These are phyloP conservation scores for Lotus japonicus DNA, from an alignment of 306 rosid genomes.

Conservation along the genomic window DNA sequence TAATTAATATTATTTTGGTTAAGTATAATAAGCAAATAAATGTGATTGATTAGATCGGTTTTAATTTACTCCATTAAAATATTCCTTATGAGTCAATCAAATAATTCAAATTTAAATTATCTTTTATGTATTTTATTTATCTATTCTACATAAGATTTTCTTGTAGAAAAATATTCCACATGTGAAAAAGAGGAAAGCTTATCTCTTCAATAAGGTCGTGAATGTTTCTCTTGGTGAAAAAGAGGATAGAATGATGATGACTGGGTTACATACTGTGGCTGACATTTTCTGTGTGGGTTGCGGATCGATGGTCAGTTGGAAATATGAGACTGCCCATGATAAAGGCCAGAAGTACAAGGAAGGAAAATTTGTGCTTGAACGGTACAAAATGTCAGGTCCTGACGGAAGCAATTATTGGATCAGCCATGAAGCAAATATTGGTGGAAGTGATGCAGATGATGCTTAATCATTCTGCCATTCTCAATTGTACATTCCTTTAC, in stretches of 20 bases:
- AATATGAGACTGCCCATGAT: conserved; percentile 62
- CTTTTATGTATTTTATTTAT: too few species aligned
- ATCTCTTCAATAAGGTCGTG: too few species aligned
- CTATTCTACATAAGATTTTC: too few species aligned
- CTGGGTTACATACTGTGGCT: conserved; percentile 80
- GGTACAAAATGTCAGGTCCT: conserved; percentile 70
- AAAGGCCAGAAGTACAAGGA: conserved; percentile 65
- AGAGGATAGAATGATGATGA: conserved; percentile 72
- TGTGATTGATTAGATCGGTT: too few species aligned
- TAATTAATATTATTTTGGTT: too few species aligned
- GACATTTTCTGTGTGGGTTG: conserved; percentile 93
- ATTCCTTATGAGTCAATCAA: too few species aligned
- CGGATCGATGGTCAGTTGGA: conserved; percentile 89
- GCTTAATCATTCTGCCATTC: conserved; percentile 31
- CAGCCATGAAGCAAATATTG: conserved; percentile 56
- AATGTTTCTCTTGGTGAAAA: conserved; percentile 61
- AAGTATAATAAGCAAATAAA: too few species aligned
- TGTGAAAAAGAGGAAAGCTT: too few species aligned
- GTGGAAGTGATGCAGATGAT: conserved; percentile 88
- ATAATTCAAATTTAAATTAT: too few species aligned
- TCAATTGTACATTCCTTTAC: conserved; percentile 52
- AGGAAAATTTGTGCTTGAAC: conserved; percentile 62
- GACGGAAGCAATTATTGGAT: conserved; percentile 76
- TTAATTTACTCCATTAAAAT: too few species aligned
- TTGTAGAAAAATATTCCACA: too few species aligned